Evolutionary conservation across 2,329 filamentous ascomycete genomes (phyloP).

Genomic region (Fusarium tjaetaba): DNA sequence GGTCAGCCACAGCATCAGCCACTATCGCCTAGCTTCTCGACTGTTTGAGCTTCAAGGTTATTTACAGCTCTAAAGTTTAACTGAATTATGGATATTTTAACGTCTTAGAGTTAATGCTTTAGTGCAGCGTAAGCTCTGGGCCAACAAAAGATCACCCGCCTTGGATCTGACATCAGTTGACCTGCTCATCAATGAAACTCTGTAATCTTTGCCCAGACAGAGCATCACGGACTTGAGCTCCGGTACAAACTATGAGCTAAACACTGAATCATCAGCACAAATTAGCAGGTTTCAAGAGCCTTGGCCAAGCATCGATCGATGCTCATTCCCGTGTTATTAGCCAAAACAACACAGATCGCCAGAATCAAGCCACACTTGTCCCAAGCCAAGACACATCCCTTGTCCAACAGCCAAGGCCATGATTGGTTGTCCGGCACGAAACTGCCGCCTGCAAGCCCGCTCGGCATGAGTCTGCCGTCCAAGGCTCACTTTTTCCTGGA

Average conservation of each 20-base stretch:
- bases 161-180: not conserved
- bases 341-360: not conserved
- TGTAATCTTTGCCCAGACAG: not conserved
- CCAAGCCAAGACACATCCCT: slow-evolving; percentile 26
- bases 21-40: not conserved
- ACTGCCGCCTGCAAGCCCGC: slow-evolving; percentile 24
- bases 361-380: slow-evolving; percentile 24
- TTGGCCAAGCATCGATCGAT: not conserved
- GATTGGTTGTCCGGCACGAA: slow-evolving; percentile 31
- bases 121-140: not conserved
- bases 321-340: slow-evolving; percentile 3
- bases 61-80: slow-evolving; percentile 5
- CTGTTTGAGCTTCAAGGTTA: slow-evolving; percentile 8
- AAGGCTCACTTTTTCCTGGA: slow-evolving; percentile 9
- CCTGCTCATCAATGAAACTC: not conserved
- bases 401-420: not conserved
- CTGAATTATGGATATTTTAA: not conserved
- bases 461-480: slow-evolving; percentile 36
- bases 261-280: slow-evolving; percentile 10
- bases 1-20: slow-evolving; percentile 4
- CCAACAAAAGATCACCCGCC: too few relatives aligned
- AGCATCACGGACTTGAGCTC: not conserved
- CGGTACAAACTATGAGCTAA: not conserved
- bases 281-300: slow-evolving; percentile 11
- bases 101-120: not conserved